Percentiles rank a stretch among this genome's conserved stretches.
Conservation (phyloP, 176 grass and related monocot genomes). For the Juncus inflexus region DNA sequence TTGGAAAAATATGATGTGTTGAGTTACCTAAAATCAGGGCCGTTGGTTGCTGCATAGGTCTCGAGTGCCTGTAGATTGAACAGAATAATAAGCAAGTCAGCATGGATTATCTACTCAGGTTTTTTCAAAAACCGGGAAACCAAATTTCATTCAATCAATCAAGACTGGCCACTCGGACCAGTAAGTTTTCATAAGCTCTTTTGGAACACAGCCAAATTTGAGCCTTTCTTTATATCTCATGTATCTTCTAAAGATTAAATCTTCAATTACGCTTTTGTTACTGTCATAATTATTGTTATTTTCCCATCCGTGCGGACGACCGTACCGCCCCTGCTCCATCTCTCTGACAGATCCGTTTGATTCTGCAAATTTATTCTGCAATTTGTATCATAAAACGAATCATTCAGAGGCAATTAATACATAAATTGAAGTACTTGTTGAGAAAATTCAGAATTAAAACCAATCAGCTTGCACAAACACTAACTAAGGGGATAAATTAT, state of each 20-base stretch:
- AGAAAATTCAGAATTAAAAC: too few relatives aligned
- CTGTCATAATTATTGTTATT: slow-evolving; percentile 51
- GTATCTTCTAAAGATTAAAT: slow-evolving; percentile 71
- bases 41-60: slow-evolving; percentile 63
- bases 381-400: slow-evolving; percentile 27
- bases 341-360: slow-evolving; percentile 41
- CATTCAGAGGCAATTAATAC: too few relatives aligned
- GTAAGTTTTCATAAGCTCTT: slow-evolving; percentile 39
- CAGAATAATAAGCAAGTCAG: slow-evolving; percentile 99
- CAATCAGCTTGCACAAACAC: too few relatives aligned
- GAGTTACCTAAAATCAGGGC: slow-evolving; percentile 72
- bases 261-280: slow-evolving; percentile 99
- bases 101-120: slow-evolving; percentile 38
- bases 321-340: slow-evolving; percentile 88
- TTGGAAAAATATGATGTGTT: neutral
- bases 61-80: slow-evolving; percentile 99
- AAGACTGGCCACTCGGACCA: slow-evolving; percentile 51
- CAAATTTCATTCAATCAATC: slow-evolving; percentile 93
- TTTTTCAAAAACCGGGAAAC: slow-evolving; percentile 68
- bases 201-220: slow-evolving; percentile 49
- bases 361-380: slow-evolving; percentile 62
- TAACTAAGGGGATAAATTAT: too few relatives aligned
- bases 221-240: slow-evolving; percentile 48
- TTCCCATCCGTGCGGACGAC: slow-evolving; percentile 70
- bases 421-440: too few relatives aligned